Conservation (phyloP, 2,329 filamentous ascomycete species). For the Amauroascus niger region DNA sequence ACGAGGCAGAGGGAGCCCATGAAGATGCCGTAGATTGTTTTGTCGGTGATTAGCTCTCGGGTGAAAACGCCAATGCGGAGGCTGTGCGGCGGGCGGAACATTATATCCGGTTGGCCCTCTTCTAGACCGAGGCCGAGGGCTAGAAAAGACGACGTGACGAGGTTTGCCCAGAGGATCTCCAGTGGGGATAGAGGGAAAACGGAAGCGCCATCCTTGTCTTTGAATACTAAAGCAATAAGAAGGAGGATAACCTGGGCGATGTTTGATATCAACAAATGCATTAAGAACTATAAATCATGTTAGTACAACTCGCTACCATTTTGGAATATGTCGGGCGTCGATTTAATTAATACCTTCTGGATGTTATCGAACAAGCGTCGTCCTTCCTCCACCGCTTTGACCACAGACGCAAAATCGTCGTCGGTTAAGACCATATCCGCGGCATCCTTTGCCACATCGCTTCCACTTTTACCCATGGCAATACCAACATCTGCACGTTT, state of each 20-base stretch:
- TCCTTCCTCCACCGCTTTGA: conserved; percentile 69
- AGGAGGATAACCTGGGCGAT: conserved; percentile 75
- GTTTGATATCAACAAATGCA: conserved; percentile 69
- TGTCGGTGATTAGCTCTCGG: conserved; percentile 33
- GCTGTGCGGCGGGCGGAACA: conserved; percentile 68
- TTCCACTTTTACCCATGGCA: conserved; percentile 65
- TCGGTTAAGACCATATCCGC: conserved; percentile 44
- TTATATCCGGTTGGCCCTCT: conserved; percentile 62
- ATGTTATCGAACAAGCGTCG: conserved; percentile 74
- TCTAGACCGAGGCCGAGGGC: conserved; percentile 80
- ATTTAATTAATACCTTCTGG: conserved; percentile 41
- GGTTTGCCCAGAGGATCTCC: conserved; percentile 86
- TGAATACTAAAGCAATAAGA: conserved; percentile 70
- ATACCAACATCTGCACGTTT: conserved; percentile 71
- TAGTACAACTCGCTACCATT: conserved; percentile 2
- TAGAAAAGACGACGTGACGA: conserved; percentile 76
- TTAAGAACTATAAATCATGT: conserved; percentile 51
- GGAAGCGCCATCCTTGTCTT: conserved; percentile 58
- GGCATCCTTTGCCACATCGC: conserved; percentile 68
- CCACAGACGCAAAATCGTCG: conserved; percentile 72
- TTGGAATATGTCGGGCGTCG: no score
- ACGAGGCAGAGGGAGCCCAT: conserved; percentile 40
- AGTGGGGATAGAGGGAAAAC: conserved; percentile 79
- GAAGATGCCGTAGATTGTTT: conserved; percentile 36
- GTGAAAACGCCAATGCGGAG: conserved; percentile 35